Evolutionary conservation across 2,329 filamentous ascomycete species (phyloP), one percentile per base, ranked within the genome.

Genomic region (Sporothrix luriei): DNA sequence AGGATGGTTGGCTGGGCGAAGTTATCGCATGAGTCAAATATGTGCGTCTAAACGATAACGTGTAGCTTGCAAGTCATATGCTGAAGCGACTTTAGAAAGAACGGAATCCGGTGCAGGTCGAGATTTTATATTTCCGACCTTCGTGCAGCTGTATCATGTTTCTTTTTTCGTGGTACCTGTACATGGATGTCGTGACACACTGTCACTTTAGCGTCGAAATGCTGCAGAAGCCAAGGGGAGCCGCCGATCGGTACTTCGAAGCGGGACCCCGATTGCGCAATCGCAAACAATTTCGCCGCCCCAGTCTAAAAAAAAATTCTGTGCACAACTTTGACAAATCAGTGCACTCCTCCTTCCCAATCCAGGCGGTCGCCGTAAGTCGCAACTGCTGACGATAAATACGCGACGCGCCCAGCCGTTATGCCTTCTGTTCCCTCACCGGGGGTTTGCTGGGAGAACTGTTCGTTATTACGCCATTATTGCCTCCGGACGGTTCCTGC

Each of bases 231-330:
- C 46, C 43, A 51, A 16, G 46, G 62, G 61, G 26, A 65, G 43
- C 1, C 26, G 61, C 43, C 61, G 61, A 65, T 65, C 33, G 33
- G 64, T 66, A 46, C 49, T 24, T 54, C 11, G 6, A 46, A 26
- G 26, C n/a, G 29, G 29, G 48, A 21, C 29, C 29, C 11, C 64
- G 64, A 66, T 66, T 66, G 64, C 64, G 64, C 64, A 11, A 66
- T 66, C 64, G 64, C 64, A 38, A 16, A 46, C 62, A 38, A 51
- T 65, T 65, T 65, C 46, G 62, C 43, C 62, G 62, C 26, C 46
- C 46, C 14, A 16, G 26, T 26, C 43, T 5, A 49, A n/a, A 48
- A n/a, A 48, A 64, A 64, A 64, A 48, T 49, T 64, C 43, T 33
- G 43, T 29, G 61, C 43, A 64, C 61, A 43, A 48, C 14, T 65